Evolutionary conservation across 495 filamentous ascomycete genomes (phyloP).

Genomic region (Aspergillus sclerotiicarbonarius): DNA sequence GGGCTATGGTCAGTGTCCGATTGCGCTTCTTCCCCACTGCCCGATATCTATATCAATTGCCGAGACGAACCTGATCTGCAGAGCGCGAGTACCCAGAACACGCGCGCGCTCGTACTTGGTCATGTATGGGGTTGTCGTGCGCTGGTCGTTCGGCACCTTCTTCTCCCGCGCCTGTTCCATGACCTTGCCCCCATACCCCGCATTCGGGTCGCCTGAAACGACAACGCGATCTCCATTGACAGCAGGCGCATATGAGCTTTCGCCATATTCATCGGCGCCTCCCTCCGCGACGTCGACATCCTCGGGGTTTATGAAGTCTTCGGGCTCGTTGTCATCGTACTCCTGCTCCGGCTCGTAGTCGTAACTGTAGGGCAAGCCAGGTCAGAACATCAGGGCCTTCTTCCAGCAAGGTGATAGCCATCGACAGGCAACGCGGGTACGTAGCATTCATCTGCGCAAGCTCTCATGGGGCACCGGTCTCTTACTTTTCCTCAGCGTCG

Average conservation of each 20-base stretch:
- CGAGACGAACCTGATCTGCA: constrained; percentile 87
- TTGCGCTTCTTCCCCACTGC: constrained; percentile 1
- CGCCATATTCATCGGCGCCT: constrained; percentile 49
- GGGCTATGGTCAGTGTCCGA: constrained; percentile 13
- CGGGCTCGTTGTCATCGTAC: constrained; percentile 65
- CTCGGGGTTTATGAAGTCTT: constrained; percentile 51
- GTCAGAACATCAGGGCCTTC: constrained; percentile 19
- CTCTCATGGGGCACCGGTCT: constrained; percentile 14
- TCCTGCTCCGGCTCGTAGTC: constrained; percentile 61
- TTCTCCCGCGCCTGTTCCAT: constrained; percentile 74
- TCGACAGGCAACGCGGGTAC: neutral
- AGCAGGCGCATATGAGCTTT: constrained; percentile 48
- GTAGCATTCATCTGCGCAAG: neutral
- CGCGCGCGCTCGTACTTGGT: constrained; percentile 97
- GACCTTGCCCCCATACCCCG: constrained; percentile 51
- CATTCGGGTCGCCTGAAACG: constrained; percentile 71
- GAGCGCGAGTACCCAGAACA: constrained; percentile 84
- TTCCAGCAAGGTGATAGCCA: constrained; percentile 2
- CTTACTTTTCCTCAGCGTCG: constrained; percentile 57
- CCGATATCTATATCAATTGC: neutral
- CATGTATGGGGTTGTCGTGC: constrained; percentile 96
- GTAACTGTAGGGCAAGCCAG: constrained; percentile 32
- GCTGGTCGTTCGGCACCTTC: constrained; percentile 83
- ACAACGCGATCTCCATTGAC: constrained; percentile 60
- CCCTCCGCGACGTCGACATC: constrained; percentile 38